phyloP scores from a whole-genome alignment of 2,329 filamentous ascomycete species.

The Ophiostoma angusticollis region DNA sequence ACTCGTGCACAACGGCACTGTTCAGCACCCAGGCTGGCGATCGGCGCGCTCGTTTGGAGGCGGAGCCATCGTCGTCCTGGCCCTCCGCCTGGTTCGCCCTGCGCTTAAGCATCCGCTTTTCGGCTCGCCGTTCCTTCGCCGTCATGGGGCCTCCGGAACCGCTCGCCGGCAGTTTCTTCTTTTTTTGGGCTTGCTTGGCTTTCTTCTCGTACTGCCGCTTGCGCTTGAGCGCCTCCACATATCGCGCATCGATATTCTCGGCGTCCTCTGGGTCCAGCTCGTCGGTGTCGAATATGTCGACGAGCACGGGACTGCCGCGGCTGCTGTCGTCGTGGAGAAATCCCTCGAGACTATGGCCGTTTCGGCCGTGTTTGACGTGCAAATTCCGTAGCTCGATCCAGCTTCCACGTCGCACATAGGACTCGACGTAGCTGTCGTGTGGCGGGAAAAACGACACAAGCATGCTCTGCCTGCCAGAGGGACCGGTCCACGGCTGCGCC shows the following conservation, averaged over 20 bases:
- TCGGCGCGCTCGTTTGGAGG: background rate
- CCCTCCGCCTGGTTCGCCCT: constrained; percentile 7
- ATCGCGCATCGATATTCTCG: constrained; percentile 31
- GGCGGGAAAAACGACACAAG: constrained; percentile 58
- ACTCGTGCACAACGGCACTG: constrained; percentile 30
- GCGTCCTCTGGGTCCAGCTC: constrained; percentile 18
- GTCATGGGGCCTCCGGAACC: too few relatives aligned
- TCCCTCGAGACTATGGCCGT: constrained; percentile 53
- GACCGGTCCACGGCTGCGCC: constrained; percentile 49
- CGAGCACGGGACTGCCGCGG: background rate
- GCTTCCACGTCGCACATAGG: constrained; percentile 42
- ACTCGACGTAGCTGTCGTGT: constrained; percentile 47
- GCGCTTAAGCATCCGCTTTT: background rate
- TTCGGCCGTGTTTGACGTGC: constrained; percentile 47
- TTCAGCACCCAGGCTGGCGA: background rate
- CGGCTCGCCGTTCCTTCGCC: constrained; percentile 1
- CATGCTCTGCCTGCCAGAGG: constrained; percentile 58
- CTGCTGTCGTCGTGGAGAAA: constrained; percentile 48
- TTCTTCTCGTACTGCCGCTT: constrained; percentile 50
- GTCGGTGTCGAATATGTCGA: constrained; percentile 9
- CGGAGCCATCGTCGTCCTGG: constrained; percentile 12
- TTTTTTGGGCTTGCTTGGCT: constrained; percentile 24
- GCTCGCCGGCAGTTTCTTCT: constrained; percentile 28
- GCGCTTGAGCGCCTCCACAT: constrained; percentile 47
- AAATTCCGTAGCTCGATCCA: constrained; percentile 61